phyloP scores from a whole-genome alignment of 176 grass and related monocot genomes.

The Elaeis guineensis region DNA sequence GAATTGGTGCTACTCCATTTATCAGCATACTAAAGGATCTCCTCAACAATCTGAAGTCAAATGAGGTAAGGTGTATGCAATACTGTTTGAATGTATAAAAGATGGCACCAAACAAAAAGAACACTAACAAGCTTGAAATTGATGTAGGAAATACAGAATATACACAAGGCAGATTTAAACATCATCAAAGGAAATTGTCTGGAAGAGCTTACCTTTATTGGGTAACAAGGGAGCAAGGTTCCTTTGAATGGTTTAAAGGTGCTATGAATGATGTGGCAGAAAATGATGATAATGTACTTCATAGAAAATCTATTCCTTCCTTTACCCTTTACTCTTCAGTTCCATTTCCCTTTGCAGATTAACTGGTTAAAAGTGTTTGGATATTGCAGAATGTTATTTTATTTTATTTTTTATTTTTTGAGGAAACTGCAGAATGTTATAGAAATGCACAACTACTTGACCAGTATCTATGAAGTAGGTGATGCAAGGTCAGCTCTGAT shows the following conservation, averaged over 20 bases:
- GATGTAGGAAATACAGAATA: slow-evolving; percentile 47
- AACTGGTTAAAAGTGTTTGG: slow-evolving; percentile 12
- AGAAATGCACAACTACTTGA: slow-evolving; percentile 99
- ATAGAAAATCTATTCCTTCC: slow-evolving; percentile 9
- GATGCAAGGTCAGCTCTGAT: slow-evolving; percentile 89
- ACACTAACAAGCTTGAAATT: slow-evolving; percentile 20
- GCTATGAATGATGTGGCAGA: slow-evolving; percentile 98
- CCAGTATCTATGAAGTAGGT: slow-evolving; percentile 98
- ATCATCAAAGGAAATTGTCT: slow-evolving; percentile 60
- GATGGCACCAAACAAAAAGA: no score
- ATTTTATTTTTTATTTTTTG: no score
- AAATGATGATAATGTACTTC: slow-evolving; percentile 64
- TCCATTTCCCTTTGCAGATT: neutral
- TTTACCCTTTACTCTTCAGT: neutral
- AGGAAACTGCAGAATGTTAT: slow-evolving; percentile 60
- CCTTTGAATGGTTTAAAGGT: slow-evolving; percentile 98
- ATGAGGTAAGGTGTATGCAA: slow-evolving; percentile 41
- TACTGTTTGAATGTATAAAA: no score
- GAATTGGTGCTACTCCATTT: slow-evolving; percentile 96
- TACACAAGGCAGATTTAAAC: slow-evolving; percentile 49
- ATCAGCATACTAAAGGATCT: slow-evolving; percentile 98
- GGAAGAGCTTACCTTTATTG: slow-evolving; percentile 96
- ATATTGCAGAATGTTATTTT: slow-evolving; percentile 64
- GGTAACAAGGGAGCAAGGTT: slow-evolving; percentile 97
- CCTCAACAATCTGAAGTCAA: slow-evolving; percentile 64